A percentile compares a stretch with the other conserved stretches of the same genome.
Conservation (phyloP, 1,284 basidiomycete genomes). For the Tetrapyrgos nigripes region DNA sequence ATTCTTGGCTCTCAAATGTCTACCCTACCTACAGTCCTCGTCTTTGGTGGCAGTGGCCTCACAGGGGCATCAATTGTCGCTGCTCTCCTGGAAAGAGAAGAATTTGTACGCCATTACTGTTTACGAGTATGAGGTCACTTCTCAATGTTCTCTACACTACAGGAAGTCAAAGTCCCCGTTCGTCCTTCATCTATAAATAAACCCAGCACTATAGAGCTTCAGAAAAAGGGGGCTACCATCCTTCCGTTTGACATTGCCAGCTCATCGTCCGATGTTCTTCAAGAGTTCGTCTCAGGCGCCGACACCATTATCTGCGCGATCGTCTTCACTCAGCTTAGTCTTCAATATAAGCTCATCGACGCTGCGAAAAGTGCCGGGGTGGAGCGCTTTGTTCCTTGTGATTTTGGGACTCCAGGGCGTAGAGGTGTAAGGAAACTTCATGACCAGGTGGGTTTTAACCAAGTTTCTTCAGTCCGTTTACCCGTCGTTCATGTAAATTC, state of each 20-base stretch:
- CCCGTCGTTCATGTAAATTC: not conserved
- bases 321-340: not conserved
- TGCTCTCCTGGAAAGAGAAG: not conserved
- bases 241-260: not conserved
- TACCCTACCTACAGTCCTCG: not conserved
- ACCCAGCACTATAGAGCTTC: not conserved
- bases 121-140: not conserved
- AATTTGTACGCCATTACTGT: constrained; percentile 2
- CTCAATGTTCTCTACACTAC: not conserved
- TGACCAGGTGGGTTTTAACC: not conserved
- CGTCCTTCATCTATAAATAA: constrained; percentile 6
- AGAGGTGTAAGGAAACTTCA: not conserved
- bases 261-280: not conserved
- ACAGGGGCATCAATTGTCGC: not conserved
- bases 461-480: not conserved
- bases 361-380: constrained; percentile 12
- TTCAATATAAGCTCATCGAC: constrained; percentile 2
- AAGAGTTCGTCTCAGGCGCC: not conserved
- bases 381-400: constrained; percentile 12
- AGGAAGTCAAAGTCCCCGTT: constrained; percentile 2
- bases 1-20: no score
- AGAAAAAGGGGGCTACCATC: not conserved
- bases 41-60: constrained; percentile 1
- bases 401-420: constrained; percentile 3
- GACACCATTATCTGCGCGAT: constrained; percentile 5